A percentile compares a stretch with the other conserved stretches of the same genome.
Conservation (phyloP, 129 eudicot genomes). For the Chrysanthemum seticuspe region DNA sequence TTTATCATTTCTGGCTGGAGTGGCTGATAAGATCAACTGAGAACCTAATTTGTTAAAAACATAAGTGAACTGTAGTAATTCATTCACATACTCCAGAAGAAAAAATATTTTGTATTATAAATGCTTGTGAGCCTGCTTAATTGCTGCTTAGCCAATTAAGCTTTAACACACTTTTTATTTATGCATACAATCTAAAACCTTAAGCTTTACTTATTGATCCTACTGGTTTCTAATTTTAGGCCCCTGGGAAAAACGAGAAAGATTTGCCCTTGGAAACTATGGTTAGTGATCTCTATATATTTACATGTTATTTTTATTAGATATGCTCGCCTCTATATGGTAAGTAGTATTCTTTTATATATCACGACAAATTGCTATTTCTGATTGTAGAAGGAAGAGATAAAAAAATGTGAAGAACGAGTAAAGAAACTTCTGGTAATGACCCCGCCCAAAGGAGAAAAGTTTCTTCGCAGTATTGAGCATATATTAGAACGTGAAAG, state of each 20-base stretch:
- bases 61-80: no score
- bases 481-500: constrained; percentile 94
- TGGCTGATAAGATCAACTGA: no score
- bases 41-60: no score
- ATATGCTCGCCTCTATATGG: not conserved
- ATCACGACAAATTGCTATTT: not conserved
- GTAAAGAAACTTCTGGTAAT: constrained; percentile 78
- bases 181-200: not conserved
- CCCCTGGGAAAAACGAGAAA: constrained; percentile 89
- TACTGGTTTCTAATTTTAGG: constrained; percentile 38
- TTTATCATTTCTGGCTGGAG: no score
- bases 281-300: constrained; percentile 46
- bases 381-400: constrained; percentile 72
- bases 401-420: constrained; percentile 76
- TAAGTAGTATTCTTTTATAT: not conserved
- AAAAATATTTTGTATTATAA: no score
- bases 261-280: constrained; percentile 77
- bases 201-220: constrained; percentile 8
- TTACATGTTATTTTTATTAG: not conserved
- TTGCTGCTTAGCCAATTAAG: no score
- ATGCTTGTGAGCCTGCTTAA: no score
- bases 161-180: no score
- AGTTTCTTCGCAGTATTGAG: constrained; percentile 78
- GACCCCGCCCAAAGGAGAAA: constrained; percentile 94
- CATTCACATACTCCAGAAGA: no score